Evolutionary conservation across 345 rosid species (phyloP), one percentile per base, ranked within the genome.

Genomic region (Lumnitzera racemosa): DNA sequence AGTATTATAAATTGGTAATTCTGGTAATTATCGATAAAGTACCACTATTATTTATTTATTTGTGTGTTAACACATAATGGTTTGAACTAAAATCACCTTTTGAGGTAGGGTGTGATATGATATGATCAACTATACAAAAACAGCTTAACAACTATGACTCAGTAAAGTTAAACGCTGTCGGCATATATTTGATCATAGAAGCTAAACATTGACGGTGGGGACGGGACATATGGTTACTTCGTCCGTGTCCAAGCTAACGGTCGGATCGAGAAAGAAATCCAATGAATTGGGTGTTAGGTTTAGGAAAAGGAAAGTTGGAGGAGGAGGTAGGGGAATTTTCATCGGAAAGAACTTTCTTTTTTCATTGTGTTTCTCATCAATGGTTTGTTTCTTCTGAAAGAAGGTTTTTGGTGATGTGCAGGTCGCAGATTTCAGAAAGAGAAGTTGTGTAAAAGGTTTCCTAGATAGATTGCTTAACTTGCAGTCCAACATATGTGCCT

Each of bases 241-340:
- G 79, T 73, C 74, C 31, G 61, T 68, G 46, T 85, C 85, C 59
- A 67, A 62, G 61, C 76, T 70, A 78, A 82, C 87, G 85, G 82
- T 78, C 70, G 67, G 61, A 80, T 61, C 14, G 61, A 51, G 46
- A 20, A 59, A 43, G 61, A 75, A 64, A 77, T 66, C 73, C 74
- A 76, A 56, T 64, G 79, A 74, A 64, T 15, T n/a, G 14, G 51
- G 56, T 60, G 80, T 76, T 78, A 72, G 87, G 83, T 82, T 46
- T 61, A 13, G 57, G 76, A 77, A 77, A 77, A 57, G 63, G 76
- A 79, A 64, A 20, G 20, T 20, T 20, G 50, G 23, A 69, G 75
- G 65, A 71, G 56, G 65, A 66, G 53, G 66, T 75, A 55, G 54
- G 68, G 68, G 68, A 71, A 64, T 71, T 65, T 16, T 63, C 72